phyloP scores from a whole-genome alignment of 352 stramenopile species.

The Pelagophyceae sp. region DNA sequence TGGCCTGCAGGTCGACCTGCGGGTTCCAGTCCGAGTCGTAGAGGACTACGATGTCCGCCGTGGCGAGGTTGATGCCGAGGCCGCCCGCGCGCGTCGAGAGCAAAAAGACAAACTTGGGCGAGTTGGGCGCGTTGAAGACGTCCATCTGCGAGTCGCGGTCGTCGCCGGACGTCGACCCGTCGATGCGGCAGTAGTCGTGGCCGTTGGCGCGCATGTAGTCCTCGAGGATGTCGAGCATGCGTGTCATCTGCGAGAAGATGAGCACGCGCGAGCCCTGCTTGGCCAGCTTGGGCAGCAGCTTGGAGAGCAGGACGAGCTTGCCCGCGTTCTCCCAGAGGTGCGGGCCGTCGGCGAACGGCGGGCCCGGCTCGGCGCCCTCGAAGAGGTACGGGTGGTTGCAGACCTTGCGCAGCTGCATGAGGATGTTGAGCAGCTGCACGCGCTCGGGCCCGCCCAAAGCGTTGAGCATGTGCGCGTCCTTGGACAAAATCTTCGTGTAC shows the following conservation, averaged over 20 bases:
- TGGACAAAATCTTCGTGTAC: slow-evolving; percentile 79
- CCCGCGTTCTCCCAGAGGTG: slow-evolving; percentile 96
- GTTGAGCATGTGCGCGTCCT: slow-evolving; percentile 90
- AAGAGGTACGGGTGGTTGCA: no score
- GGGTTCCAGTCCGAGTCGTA: slow-evolving; percentile 94
- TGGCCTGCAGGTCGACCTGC: slow-evolving; percentile 84
- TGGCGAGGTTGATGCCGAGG: slow-evolving; percentile 97
- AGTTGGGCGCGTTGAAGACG: slow-evolving; percentile 86
- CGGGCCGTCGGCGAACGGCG: slow-evolving; percentile 87
- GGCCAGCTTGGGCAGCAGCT: slow-evolving; percentile 89
- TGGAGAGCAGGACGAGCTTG: slow-evolving; percentile 96
- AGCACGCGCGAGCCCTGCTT: slow-evolving; percentile 90
- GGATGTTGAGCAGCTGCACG: slow-evolving; percentile 67
- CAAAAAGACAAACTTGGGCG: slow-evolving; percentile 95
- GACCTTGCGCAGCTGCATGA: slow-evolving; percentile 92
- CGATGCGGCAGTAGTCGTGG: slow-evolving; percentile 87
- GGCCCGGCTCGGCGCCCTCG: slow-evolving; percentile 89
- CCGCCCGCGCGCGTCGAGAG: slow-evolving; percentile 92
- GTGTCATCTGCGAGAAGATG: slow-evolving; percentile 95
- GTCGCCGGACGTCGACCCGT: slow-evolving; percentile 83
- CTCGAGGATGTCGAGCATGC: slow-evolving; percentile 91
- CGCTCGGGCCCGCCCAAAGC: slow-evolving; percentile 88
- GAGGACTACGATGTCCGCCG: slow-evolving; percentile 97
- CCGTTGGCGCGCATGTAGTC: slow-evolving; percentile 73
- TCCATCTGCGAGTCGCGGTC: slow-evolving; percentile 90